Evolutionary conservation across 257 asterid species (phyloP), one percentile per base, ranked within the genome.

Genomic region (Solanum piurae): DNA sequence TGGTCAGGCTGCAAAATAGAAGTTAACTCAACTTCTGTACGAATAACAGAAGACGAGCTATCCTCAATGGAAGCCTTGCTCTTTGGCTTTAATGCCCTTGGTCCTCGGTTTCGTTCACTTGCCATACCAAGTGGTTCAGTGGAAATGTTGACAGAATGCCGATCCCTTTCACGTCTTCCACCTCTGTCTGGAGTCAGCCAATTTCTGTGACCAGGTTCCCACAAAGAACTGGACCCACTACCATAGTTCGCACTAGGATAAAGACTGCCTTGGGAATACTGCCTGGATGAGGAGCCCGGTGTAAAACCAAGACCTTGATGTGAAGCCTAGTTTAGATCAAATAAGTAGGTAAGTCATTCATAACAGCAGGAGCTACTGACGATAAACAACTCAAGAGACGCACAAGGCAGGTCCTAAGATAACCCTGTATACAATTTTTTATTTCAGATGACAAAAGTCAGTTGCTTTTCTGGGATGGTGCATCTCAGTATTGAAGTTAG

Each of bases 21-120:
- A 86, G 94, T 88, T 58, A 95, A 88, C 87, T 94, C 96, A 91
- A 88, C 92, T 88, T 92, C 96, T 88, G 90, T 94, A 58, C 11
- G 72, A 87, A 89, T 89, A 83, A 89, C 94, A 84, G 94, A 89
- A 18, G 95, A 89, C n/a, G 96, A 89, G 82, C 90, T 94, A 44
- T 95, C 99, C 85, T 95, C 99, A 38, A 94, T 80, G 52, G 90
- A 86, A 88, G 66, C 93, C 91, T 92, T 95, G 92, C 85, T 90
- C 89, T 91, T 95, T 52, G 95, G 96, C 91, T 94, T 97, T 84
- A 92, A 92, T 89, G 98, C 95, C 92, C 99, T 95, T n/a, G 99
- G 99, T 68, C 99, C 99, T 87, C 98, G 91, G 90, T 96, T 96
- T 77, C 98, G 95, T 85, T 96, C 99, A 89, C 92, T 93, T 72